Evolutionary conservation across 2,329 filamentous ascomycete species (phyloP), one percentile per base, ranked within the genome.

Genomic region (Aspergillus sp.): DNA sequence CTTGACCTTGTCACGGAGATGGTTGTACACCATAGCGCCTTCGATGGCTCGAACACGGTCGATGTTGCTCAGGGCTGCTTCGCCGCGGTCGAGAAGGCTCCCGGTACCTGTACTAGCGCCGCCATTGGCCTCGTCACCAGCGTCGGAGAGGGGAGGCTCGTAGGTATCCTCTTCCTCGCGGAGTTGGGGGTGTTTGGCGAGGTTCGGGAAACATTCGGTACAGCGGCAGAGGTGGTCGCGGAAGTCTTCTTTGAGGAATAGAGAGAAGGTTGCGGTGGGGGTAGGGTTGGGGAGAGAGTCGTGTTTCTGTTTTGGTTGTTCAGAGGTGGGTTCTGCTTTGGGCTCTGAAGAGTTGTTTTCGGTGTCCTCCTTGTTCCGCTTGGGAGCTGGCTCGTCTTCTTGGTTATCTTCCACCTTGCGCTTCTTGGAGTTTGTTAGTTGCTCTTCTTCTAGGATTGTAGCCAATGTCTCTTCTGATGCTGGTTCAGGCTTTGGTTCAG

Each of bases 1-100:
- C 73, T 91, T 95, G n/a, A 98, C 82, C 62, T 91, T 90, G 60
- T 97, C 90, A 61, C 94, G 93, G 47, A 98, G 78, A 58, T 95
- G 86, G 59, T 97, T 96, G 69, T 97, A 98, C 0, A 90, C 91
- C 90, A 97, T 96, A 37, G 95, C 91, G 11, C 93, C 93, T 65
- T 98, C 88, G 44, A 98, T 95, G 5, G 93, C 93, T 10, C 85
- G 79, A 6, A 97, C 91, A 2, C 93, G 86, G 62, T 98, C 93
- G 44, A 98, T 84, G 57, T 89, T 94, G 62, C 84, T 89, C 27
- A 98, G 77, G 0, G 90, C 91, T 38, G 88, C 91, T 70, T 98
- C 93, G 37, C 93, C 93, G 12, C 90, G 87, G 39, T 97, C 90
- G 30, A 94, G 82, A 2, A 98, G 75, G 50, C 86, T 93, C 37